Evolutionary conservation across 139 green algal genomes (phyloP).

Genomic region (Nannochloris sp.): DNA sequence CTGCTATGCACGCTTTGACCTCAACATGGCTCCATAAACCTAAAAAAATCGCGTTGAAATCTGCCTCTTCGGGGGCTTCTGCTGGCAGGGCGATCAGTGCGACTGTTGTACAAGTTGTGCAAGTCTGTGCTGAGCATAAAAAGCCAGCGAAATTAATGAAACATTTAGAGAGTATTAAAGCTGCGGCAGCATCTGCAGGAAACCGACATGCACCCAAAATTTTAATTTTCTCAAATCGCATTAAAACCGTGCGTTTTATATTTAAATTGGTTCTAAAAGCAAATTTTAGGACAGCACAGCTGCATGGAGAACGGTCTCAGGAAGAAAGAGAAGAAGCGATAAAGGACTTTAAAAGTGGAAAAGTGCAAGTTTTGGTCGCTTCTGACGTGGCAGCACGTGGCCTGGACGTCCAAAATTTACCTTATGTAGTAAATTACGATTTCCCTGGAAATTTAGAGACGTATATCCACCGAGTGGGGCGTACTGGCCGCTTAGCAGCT

Average conservation of each 20-base stretch:
- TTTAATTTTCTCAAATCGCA: constrained; percentile 82
- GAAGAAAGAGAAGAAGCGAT: constrained; percentile 63
- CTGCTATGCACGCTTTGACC: constrained; percentile 9
- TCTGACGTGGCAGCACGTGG: constrained; percentile 78
- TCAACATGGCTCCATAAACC: background rate
- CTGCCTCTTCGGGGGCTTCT: background rate
- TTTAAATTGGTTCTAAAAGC: constrained; percentile 17
- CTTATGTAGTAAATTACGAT: constrained; percentile 87
- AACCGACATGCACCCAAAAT: constrained; percentile 54
- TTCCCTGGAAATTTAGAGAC: constrained; percentile 74
- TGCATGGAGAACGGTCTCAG: constrained; percentile 76
- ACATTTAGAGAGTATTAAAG: constrained; percentile 46
- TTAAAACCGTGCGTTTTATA: constrained; percentile 66
- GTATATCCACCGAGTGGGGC: constrained; percentile 88
- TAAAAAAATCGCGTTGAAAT: background rate
- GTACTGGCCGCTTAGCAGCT: constrained; percentile 79
- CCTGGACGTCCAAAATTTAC: constrained; percentile 69
- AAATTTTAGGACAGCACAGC: constrained; percentile 36
- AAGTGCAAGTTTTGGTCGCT: constrained; percentile 69
- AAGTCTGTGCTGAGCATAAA: constrained; percentile 81
- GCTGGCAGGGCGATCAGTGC: background rate
- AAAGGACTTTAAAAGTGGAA: constrained; percentile 56
- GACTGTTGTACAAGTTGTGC: constrained; percentile 62
- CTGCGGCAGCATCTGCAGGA: background rate
- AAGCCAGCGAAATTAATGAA: constrained; percentile 70